These are phyloP conservation scores for Lolium multiflorum DNA, from an alignment of 176 grass and related monocot species.

Conservation along the genomic window DNA sequence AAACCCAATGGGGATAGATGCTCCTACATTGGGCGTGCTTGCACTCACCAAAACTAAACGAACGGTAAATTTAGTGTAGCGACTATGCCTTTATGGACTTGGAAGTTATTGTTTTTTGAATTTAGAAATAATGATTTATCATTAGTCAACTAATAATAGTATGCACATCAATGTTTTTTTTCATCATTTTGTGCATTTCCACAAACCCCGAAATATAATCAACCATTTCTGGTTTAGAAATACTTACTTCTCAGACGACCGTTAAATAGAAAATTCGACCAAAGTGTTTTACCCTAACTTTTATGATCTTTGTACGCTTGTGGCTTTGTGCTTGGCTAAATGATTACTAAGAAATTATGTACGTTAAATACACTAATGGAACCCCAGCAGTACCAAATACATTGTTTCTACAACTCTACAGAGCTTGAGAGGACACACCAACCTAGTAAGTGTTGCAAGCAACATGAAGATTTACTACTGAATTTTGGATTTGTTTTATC, in stretches of 20 bases:
- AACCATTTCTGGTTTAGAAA: too few species aligned
- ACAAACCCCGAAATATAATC: too few species aligned
- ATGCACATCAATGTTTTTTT: too few species aligned
- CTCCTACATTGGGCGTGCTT: background rate
- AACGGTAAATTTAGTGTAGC: background rate
- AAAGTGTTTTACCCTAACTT: too few species aligned
- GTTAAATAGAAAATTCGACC: too few species aligned
- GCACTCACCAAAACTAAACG: background rate
- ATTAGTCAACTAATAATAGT: background rate
- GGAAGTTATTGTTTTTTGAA: background rate
- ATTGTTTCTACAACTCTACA: background rate
- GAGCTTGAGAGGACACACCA: background rate
- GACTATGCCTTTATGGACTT: background rate
- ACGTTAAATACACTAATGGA: too few species aligned
- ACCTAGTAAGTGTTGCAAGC: background rate
- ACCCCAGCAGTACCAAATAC: background rate
- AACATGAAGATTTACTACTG: background rate
- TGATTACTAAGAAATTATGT: too few species aligned
- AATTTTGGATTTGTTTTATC: too few species aligned
- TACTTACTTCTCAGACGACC: too few species aligned
- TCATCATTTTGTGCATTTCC: too few species aligned
- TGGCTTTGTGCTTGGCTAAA: too few species aligned
- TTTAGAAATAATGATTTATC: background rate
- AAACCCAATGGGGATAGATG: slow-evolving; percentile 14
- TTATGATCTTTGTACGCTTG: too few species aligned